phyloP scores from a whole-genome alignment of 2,329 filamentous ascomycete genomes.

The Colletotrichum melonis region DNA sequence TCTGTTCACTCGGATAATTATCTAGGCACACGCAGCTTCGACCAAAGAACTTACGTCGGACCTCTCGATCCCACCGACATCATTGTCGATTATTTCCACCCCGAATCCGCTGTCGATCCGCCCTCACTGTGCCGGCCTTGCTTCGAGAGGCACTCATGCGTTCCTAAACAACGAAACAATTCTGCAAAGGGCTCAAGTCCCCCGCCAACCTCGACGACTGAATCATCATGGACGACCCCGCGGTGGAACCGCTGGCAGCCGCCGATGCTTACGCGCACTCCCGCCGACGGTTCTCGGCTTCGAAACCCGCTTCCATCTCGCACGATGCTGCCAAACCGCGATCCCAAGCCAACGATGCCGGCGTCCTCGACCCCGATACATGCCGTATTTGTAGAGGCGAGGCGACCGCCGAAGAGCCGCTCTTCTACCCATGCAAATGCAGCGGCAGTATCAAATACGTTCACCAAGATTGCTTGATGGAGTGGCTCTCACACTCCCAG shows the following conservation, averaged over 20 bases:
- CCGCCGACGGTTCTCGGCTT: constrained; percentile 40
- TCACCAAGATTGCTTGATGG: constrained; percentile 97
- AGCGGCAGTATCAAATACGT: constrained; percentile 99
- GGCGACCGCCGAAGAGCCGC: constrained; percentile 81
- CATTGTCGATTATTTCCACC: not conserved
- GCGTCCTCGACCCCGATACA: constrained; percentile 73
- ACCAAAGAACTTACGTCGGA: not conserved
- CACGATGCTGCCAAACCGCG: constrained; percentile 21
- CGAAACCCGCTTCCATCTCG: not conserved
- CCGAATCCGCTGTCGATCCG: not conserved
- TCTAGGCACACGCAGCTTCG: not conserved
- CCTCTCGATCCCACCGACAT: not conserved
- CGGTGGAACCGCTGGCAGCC: constrained; percentile 39
- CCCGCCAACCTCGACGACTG: constrained; percentile 23
- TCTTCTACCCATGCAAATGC: constrained; percentile 99
- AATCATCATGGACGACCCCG: constrained; percentile 40
- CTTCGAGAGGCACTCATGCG: constrained; percentile 27
- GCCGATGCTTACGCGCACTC: constrained; percentile 43
- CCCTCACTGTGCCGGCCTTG: not conserved
- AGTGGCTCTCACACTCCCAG: constrained; percentile 98
- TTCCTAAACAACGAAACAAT: constrained; percentile 19
- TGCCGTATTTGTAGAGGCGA: constrained; percentile 97
- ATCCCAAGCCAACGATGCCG: constrained; percentile 28
- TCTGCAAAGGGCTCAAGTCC: constrained; percentile 23
- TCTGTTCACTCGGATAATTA: not conserved